These are phyloP conservation scores for Xerocomus potaroensis DNA, from an alignment of 768 basidiomycete species.

Conservation along the genomic window DNA sequence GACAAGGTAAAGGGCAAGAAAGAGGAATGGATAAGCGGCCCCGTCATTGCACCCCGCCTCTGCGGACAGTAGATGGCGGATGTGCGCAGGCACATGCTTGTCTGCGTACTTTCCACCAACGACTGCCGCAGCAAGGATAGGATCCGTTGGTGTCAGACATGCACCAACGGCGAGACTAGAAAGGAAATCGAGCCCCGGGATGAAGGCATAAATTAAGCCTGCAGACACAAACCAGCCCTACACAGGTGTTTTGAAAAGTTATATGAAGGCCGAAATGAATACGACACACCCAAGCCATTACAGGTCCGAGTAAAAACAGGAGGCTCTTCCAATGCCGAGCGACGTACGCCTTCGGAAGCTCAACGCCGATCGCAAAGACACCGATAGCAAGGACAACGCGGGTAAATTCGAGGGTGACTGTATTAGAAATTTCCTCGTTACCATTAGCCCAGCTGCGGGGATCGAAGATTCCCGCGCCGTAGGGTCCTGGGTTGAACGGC, in stretches of 20 bases:
- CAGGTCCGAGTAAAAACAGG: conserved; percentile 74
- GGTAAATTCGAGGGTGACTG: conserved; percentile 84
- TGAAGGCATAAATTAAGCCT: conserved; percentile 84
- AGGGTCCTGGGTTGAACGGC: conserved; percentile 54
- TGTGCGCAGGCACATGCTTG: conserved; percentile 89
- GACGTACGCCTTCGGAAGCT: conserved; percentile 95
- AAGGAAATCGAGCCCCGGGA: conserved; percentile 87
- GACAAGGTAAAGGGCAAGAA: conserved; percentile 82
- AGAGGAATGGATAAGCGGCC: conserved; percentile 93
- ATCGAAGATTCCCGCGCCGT: conserved; percentile 76
- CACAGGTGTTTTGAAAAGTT: conserved; percentile 3
- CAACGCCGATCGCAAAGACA: conserved; percentile 97
- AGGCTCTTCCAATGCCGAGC: conserved; percentile 88
- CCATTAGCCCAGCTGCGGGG: conserved; percentile 69
- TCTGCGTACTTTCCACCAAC: conserved; percentile 96
- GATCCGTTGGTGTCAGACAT: conserved; percentile 82
- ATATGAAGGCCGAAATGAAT: not conserved
- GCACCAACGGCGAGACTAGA: conserved; percentile 88
- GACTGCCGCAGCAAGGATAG: conserved; percentile 42
- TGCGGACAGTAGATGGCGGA: conserved; percentile 58
- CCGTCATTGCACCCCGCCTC: conserved; percentile 97
- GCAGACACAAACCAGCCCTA: conserved; percentile 95
- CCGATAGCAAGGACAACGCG: conserved; percentile 93
- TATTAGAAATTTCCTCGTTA: conserved; percentile 49
- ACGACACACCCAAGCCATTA: conserved; percentile 76